phyloP scores from a whole-genome alignment of 2,329 filamentous ascomycete genomes.

The Apiospora sp. region DNA sequence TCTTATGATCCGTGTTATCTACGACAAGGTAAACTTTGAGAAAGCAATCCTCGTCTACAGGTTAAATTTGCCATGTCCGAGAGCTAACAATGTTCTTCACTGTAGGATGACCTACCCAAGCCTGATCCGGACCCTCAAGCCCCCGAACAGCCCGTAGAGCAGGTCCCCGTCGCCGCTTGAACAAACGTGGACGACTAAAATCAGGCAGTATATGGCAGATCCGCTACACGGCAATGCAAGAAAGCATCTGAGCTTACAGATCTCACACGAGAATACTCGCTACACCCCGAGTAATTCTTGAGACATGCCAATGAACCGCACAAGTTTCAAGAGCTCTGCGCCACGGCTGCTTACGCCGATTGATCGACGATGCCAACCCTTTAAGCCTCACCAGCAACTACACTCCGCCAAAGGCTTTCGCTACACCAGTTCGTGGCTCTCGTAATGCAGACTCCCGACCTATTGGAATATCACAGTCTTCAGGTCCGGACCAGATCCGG shows the following conservation, averaged over 20 bases:
- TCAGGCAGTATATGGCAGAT: not conserved
- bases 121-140: conserved; percentile 39
- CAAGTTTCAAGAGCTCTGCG: conserved; percentile 13
- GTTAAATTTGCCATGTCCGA: not conserved
- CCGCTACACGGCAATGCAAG: not conserved
- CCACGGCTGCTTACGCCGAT: not conserved
- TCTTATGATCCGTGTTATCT: conserved; percentile 95
- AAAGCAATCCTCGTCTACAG: not conserved
- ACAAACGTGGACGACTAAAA: not conserved
- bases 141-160: conserved; percentile 36
- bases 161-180: conserved; percentile 38
- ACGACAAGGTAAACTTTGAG: conserved; percentile 74
- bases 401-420: not conserved
- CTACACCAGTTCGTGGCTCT: not conserved
- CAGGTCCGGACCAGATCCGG: not conserved
- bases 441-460: not conserved
- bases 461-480: not conserved
- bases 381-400: not conserved
- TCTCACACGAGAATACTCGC: not conserved
- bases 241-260: not conserved
- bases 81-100: conserved; percentile 7
- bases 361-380: not conserved
- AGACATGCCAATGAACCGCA: conserved; percentile 13
- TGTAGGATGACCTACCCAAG: conserved; percentile 41
- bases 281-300: not conserved